Base-by-base conservation (phyloP, 352 stramenopile species). In the Pythium coloratum region DNA sequence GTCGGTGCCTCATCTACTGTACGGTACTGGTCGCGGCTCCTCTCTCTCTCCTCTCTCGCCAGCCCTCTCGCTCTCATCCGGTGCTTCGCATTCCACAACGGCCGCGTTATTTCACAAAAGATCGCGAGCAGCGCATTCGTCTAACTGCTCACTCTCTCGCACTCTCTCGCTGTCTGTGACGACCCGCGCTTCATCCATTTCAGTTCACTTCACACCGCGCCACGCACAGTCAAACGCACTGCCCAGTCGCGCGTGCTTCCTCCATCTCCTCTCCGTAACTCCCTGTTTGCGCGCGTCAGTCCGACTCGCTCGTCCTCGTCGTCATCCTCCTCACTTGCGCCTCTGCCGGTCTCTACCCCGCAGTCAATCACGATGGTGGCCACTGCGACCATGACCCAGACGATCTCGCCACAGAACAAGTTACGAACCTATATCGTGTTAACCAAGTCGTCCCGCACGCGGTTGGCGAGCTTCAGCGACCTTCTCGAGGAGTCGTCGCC, bases 361-460 rank as follows among this genome's bases (percentile, higher is more conserved):
- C 47, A 61, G 10, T 28, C 42, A 34, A 3, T 24, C 32, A 64
- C 18, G 5, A 71, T 69, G 58, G 67, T 73, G 33, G 62, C 67
- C 24, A 58, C 59, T 18, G 55, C 66, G 24, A 63, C 34, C 36
- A 49, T 60, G 26, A 44, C 30, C 14, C 13, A 42, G 34, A 60
- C 36, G 40, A 46, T 62, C 20, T 75, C 69, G 30, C 64, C 64
- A 8, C 61, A 62, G 51, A 59, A 72, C 56, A 66, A 72, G 65
- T 64, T 76, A 59, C 36, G 65, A 64, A 72, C 64, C 50, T 76
- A 65, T 49, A 34, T 76, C 24, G 70, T 76, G 32, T 62, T 75
- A 56, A 75, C 64, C 59, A 75, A 75, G 56, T 67, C 64, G 26
- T 70, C 68, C 18, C 68, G 62, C 26, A 59, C 53, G 28, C 69